Base-by-base conservation (phyloP, 2,329 filamentous ascomycete species). In the Penicillium sp. region DNA sequence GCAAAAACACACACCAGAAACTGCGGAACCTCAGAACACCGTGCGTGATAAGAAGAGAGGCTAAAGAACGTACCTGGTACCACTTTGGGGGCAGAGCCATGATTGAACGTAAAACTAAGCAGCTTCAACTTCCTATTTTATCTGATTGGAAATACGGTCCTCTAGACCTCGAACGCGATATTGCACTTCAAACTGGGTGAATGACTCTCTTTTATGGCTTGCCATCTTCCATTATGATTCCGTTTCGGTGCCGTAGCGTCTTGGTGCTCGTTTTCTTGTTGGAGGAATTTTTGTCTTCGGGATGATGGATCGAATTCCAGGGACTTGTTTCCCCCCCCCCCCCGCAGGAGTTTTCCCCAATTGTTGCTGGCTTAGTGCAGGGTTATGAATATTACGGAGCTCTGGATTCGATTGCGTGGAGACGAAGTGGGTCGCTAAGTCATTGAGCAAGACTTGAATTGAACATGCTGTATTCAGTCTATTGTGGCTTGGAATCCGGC, bases 1-100 rank as follows among this genome's bases (percentile, higher is more conserved):
- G 84, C 84, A 71, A 86, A 86, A 40, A 85, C 78, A 64, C 80
- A 78, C 46, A 86, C 80, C 45, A 86, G 77, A 69, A 86, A 85
- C 80, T 85, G 59, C 5, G 3, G 52, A 30, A 49, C 26, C 46
- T 49, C 38, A 33, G 28, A 6, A 52, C 14, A 16, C 22, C 11
- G 48, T 8, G 5, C 10, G 25, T 14, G 22, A 25, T 22, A 25
- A 49, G 51, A n/a, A 49, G 6, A 22, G 16, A 28, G n/a, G 2
- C 14, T 25, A 22, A 3, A 10, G 19, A 57, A 57, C 74, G 52
- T 74, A 80, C 79, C 76, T 84, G 83, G 68, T 85, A 85, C 79
- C 80, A 82, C 70, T 84, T 84, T 37, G 83, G 83, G 83, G 66
- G 82, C 78, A 61, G 57, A 26, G 52, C 45, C 57, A 55, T 59